These are phyloP conservation scores for Fragilariopsis cylindrus DNA, from an alignment of 108 stramenopile genomes.

Conservation along the genomic window DNA sequence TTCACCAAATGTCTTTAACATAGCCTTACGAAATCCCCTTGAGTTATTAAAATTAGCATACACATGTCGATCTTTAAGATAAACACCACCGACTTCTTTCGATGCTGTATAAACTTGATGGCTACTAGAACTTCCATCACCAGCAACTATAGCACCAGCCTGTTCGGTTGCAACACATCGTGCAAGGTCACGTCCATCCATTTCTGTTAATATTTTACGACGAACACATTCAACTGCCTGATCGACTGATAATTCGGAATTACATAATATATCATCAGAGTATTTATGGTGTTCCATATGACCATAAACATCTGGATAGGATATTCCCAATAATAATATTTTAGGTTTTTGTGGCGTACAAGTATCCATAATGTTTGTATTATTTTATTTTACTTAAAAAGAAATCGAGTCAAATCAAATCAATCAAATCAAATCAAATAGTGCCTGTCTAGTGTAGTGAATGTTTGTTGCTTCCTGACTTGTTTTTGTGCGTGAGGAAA, in stretches of 20 bases:
- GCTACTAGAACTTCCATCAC: constrained; percentile 10
- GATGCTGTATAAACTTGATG: constrained; percentile 68
- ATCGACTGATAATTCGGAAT: constrained; percentile 51
- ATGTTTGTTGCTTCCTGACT: too few species aligned
- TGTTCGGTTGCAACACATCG: constrained; percentile 69
- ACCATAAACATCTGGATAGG: constrained; percentile 59
- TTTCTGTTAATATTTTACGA: constrained; percentile 60
- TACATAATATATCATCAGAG: constrained; percentile 24
- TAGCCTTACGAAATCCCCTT: constrained; percentile 38
- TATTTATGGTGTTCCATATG: constrained; percentile 42
- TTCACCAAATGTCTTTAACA: constrained; percentile 50
- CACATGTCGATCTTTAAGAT: constrained; percentile 56
- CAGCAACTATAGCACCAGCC: constrained; percentile 22
- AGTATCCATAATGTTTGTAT: too few species aligned
- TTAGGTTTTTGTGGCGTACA: constrained; percentile 8
- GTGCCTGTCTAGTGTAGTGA: too few species aligned
- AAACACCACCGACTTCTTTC: constrained; percentile 59
- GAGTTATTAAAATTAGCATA: constrained; percentile 66
- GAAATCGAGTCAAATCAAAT: too few species aligned
- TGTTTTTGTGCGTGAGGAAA: too few species aligned
- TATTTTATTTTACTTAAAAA: too few species aligned
- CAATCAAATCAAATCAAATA: too few species aligned
- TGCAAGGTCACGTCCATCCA: constrained; percentile 81
- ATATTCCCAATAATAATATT: constrained; percentile 77
- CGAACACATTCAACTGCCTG: constrained; percentile 63